These are phyloP conservation scores for Penicillium sp. DNA, from an alignment of 2,329 filamentous ascomycete species.

Conservation along the genomic window DNA sequence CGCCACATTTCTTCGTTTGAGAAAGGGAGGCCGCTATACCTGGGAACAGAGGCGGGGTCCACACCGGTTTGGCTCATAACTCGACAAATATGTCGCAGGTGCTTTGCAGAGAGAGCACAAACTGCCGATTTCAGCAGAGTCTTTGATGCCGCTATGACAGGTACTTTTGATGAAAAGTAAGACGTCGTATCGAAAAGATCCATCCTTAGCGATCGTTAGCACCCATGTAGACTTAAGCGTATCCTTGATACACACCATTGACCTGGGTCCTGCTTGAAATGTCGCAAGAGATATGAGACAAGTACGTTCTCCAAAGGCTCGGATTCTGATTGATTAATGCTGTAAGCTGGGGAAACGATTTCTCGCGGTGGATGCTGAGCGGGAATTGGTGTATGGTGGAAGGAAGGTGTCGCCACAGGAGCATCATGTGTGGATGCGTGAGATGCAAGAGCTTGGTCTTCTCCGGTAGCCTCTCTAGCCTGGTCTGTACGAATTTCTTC, in stretches of 20 bases:
- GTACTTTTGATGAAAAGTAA: neutral
- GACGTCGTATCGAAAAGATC: neutral
- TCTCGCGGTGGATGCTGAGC: neutral
- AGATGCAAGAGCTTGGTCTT: neutral
- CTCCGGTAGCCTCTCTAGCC: neutral
- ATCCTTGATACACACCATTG: neutral
- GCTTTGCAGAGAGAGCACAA: slow-evolving; percentile 33
- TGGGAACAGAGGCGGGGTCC: neutral
- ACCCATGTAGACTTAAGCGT: neutral
- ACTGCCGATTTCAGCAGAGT: slow-evolving; percentile 29
- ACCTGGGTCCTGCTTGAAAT: neutral
- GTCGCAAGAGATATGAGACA: neutral
- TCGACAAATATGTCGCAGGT: slow-evolving; percentile 20
- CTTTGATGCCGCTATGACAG: slow-evolving; percentile 11
- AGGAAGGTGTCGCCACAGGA: neutral
- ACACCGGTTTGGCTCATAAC: neutral
- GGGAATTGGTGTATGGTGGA: neutral
- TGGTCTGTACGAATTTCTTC: neutral
- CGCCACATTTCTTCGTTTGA: slow-evolving; percentile 15
- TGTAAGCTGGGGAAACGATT: neutral
- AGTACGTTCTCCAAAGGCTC: neutral
- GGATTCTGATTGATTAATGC: neutral
- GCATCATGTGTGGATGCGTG: neutral
- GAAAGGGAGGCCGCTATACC: slow-evolving; percentile 1
- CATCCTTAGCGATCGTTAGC: neutral